Conservation (phyloP, 495 filamentous ascomycete genomes). For the Durotheca rogersii region DNA sequence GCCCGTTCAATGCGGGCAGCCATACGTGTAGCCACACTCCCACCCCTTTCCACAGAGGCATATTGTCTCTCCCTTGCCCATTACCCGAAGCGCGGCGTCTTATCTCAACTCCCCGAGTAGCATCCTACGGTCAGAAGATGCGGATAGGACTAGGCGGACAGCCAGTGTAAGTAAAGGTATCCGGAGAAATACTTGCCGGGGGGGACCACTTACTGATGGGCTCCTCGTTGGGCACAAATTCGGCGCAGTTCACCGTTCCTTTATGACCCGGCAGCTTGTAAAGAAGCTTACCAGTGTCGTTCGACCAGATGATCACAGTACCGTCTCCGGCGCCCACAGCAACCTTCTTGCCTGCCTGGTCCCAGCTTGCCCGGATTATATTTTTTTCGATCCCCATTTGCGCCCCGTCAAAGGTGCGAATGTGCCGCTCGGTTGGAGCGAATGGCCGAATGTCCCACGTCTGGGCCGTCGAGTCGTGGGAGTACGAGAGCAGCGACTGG, state of each 20-base stretch:
- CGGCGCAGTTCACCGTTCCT: conserved; percentile 91
- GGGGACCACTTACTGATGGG: conserved; percentile 74
- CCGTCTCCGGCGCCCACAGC: conserved; percentile 88
- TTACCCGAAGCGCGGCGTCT: conserved; percentile 8
- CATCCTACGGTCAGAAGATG: conserved; percentile 77
- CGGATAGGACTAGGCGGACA: conserved; percentile 67
- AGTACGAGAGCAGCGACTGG: conserved; percentile 85
- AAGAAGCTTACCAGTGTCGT: conserved; percentile 74
- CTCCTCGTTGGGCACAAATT: conserved; percentile 79
- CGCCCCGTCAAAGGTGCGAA: conserved; percentile 86
- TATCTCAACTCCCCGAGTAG: conserved; percentile 72
- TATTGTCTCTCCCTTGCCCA: background rate
- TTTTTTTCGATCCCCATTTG: conserved; percentile 89
- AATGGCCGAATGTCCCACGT: conserved; percentile 98
- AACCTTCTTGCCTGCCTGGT: conserved; percentile 79
- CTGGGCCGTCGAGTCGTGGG: conserved; percentile 87
- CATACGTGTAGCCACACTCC: too few relatives aligned
- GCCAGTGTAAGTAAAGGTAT: conserved; percentile 1
- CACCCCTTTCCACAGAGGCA: too few relatives aligned
- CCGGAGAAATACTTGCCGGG: background rate
- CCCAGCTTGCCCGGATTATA: conserved; percentile 87
- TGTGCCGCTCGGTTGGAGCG: conserved; percentile 78
- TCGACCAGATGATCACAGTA: conserved; percentile 88
- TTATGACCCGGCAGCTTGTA: conserved; percentile 96
- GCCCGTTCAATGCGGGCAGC: background rate